phyloP scores from a whole-genome alignment of 2,329 filamentous ascomycete genomes.

The Fusarium lateritium region DNA sequence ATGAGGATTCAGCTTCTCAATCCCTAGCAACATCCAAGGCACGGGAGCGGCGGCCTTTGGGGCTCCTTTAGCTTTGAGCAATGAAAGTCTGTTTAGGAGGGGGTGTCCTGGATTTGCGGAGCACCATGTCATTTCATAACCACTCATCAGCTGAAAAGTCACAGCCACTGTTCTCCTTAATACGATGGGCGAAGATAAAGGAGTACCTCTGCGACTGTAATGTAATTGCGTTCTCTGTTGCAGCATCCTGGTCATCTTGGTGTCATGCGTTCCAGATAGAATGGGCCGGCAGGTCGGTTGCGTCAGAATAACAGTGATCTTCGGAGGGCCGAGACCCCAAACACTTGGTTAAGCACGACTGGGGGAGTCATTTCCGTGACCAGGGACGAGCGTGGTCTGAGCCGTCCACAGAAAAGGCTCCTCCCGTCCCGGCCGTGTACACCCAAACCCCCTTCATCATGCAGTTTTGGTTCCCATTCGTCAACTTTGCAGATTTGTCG shows the following conservation, averaged over 20 bases:
- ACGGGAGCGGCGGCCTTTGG: conserved; percentile 49
- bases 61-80: conserved; percentile 37
- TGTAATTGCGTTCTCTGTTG: conserved; percentile 10
- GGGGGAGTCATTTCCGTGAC: conserved; percentile 22
- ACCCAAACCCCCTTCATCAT: conserved; percentile 37
- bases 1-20: conserved; percentile 16
- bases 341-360: conserved; percentile 21
- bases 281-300: conserved; percentile 23
- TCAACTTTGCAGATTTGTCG: conserved; percentile 16
- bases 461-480: conserved; percentile 26
- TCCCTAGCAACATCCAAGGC: conserved; percentile 46
- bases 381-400: conserved; percentile 42
- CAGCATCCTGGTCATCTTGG: conserved; percentile 2
- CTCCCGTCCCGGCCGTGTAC: conserved; percentile 53
- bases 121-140: conserved; percentile 27
- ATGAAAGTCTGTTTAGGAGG: conserved; percentile 40
- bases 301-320: conserved; percentile 32
- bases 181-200: conserved; percentile 14
- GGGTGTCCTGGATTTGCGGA: conserved; percentile 40
- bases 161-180: conserved; percentile 36
- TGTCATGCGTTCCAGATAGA: conserved; percentile 17
- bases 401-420: conserved; percentile 53
- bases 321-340: conserved; percentile 21
- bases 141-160: conserved; percentile 43
- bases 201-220: not conserved